Percentiles rank a stretch among this genome's conserved stretches.
Evolutionary conservation across 2,329 filamentous ascomycete genomes (phyloP).

Genomic region (Basipetospora chlamydospora): DNA sequence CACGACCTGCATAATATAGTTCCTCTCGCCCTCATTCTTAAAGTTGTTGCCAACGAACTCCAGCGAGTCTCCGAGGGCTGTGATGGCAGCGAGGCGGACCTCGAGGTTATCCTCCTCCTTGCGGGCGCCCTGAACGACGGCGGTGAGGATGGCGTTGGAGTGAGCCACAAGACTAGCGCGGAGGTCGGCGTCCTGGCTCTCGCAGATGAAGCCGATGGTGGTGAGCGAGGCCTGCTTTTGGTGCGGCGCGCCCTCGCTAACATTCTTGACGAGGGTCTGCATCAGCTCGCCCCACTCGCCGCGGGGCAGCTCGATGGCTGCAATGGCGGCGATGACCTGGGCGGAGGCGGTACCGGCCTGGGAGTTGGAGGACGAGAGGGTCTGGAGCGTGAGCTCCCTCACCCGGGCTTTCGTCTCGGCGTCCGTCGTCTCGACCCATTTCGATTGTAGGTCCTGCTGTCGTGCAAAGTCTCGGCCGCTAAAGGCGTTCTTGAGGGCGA

Average conservation of each 20-base stretch:
- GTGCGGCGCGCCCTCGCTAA: slow-evolving; percentile 71
- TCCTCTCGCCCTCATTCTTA: slow-evolving; percentile 96
- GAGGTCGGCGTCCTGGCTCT: slow-evolving; percentile 80
- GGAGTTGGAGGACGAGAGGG: slow-evolving; percentile 62
- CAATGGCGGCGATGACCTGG: slow-evolving; percentile 90
- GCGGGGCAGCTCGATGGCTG: slow-evolving; percentile 83
- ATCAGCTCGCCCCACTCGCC: slow-evolving; percentile 91
- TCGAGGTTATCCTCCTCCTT: slow-evolving; percentile 90
- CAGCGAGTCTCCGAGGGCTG: slow-evolving; percentile 85
- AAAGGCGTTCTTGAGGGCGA: slow-evolving; percentile 97
- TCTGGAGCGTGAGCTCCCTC: slow-evolving; percentile 82
- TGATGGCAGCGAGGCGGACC: slow-evolving; percentile 83
- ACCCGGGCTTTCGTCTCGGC: slow-evolving; percentile 71
- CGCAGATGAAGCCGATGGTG: slow-evolving; percentile 97
- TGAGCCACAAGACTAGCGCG: slow-evolving; percentile 67
- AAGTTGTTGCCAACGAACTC: slow-evolving; percentile 98
- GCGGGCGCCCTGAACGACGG: slow-evolving; percentile 90
- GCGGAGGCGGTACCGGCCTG: slow-evolving; percentile 81
- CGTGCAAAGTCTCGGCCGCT: slow-evolving; percentile 79
- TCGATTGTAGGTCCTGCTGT: slow-evolving; percentile 78
- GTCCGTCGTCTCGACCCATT: slow-evolving; percentile 80
- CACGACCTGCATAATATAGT: slow-evolving; percentile 99
- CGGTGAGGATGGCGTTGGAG: slow-evolving; percentile 95
- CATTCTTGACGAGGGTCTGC: slow-evolving; percentile 77
- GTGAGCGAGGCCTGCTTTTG: slow-evolving; percentile 91